Evolutionary conservation across 1,139 yeast genomes (phyloP).

Genomic region (Candida tetrigidarum): DNA sequence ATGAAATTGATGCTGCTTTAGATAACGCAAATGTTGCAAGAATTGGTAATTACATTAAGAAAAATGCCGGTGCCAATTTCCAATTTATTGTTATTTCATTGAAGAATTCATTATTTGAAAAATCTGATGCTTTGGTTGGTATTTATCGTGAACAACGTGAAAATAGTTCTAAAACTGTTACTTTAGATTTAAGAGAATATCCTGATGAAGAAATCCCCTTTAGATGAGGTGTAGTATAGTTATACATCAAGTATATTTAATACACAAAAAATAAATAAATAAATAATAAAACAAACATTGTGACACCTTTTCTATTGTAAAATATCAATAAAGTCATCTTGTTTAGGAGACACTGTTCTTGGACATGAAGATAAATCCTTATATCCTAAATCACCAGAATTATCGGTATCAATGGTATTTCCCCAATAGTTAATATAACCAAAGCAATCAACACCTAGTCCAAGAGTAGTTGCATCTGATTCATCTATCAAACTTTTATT

Average conservation of each 20-base stretch:
- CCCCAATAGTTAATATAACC: constrained; percentile 1
- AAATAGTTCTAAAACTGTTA: constrained; percentile 77
- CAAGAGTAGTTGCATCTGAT: background rate
- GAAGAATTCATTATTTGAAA: constrained; percentile 85
- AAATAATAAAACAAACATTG: too few species aligned
- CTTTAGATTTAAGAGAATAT: constrained; percentile 71
- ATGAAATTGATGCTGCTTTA: constrained; percentile 97
- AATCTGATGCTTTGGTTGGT: constrained; percentile 91
- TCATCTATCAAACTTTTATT: background rate
- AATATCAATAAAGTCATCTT: background rate
- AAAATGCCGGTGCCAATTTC: constrained; percentile 76
- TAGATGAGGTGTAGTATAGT: too few species aligned
- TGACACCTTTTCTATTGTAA: too few species aligned
- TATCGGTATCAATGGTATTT: background rate
- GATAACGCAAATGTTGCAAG: constrained; percentile 87
- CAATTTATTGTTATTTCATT: constrained; percentile 95
- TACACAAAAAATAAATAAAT: background rate
- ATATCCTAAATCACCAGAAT: too few species aligned
- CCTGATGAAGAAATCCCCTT: constrained; percentile 41
- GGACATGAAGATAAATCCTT: background rate
- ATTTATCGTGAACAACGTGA: constrained; percentile 84
- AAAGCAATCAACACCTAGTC: background rate
- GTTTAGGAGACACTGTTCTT: background rate
- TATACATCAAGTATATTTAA: too few species aligned
- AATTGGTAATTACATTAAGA: constrained; percentile 81